Base-by-base conservation (phyloP, 805 yeast genomes). In the Henningerozyma blattae region DNA sequence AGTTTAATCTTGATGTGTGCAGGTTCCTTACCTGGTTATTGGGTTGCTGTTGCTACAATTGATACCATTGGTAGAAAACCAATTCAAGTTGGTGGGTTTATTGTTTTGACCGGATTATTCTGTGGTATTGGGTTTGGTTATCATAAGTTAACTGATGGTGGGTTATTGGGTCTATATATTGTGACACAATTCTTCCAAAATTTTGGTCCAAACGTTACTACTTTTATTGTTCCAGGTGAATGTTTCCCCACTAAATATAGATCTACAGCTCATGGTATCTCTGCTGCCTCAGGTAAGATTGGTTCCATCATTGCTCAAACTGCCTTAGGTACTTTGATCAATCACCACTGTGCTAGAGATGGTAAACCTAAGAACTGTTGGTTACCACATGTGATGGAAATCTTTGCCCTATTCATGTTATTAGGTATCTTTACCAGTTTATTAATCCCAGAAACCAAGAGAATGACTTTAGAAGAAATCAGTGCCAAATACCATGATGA, bases 221-320 rank as follows among this genome's bases (percentile, higher is more conserved):
- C 95, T 35, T 85, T 85, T 57, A 75, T 85, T 51, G 70, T 82
- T 54, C 94, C 95, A 32, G 95, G 94, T 63, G 95, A 85, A 67
- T 65, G 75, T 56, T 86, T 67, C 79, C 95, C 95, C 58, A 85
- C 95, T 37, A 77, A 94, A 70, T 85, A 84, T 65, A 80, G 95
- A 77, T 84, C 94, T 17, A 76, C 94, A 46, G 94, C 95, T 32
- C 95, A 85, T 52, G 95, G 95, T 70, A 70, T 85, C 42, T 84
- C 94, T 43, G 95, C 95, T 48, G 95, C 93, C 33, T 60, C 75
- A 22, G 95, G 95, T 68, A 85, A 85, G 60, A 67, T 84, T 49
- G 95, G 95, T 66, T 94, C 95, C 39, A 83, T 85, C 47, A 74
- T 85, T 67, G 94, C 95, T 18, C 91, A 80, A 65, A 77, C 87